Conservation (phyloP, 352 stramenopile species). For the Phytopythium ostracodes region DNA sequence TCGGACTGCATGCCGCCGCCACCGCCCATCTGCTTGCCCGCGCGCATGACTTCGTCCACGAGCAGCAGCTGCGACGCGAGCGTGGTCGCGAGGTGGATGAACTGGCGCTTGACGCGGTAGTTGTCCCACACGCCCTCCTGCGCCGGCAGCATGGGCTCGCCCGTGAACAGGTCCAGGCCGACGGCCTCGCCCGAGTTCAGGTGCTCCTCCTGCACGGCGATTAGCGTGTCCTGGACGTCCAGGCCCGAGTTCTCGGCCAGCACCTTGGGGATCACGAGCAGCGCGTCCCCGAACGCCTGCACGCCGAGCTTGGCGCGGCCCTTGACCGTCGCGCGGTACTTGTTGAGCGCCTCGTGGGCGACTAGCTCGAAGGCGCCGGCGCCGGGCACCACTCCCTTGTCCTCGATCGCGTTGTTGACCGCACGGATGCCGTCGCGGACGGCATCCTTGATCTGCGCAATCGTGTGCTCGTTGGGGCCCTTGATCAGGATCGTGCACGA, state of each 20-base stretch:
- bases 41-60: slow-evolving; percentile 99
- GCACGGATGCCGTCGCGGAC: slow-evolving; percentile 97
- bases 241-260: slow-evolving; percentile 89
- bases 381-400: slow-evolving; percentile 94
- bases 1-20: slow-evolving; percentile 51
- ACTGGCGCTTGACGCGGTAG: slow-evolving; percentile 98
- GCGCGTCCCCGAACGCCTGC: slow-evolving; percentile 95
- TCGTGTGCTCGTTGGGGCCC: slow-evolving; percentile 97
- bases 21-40: slow-evolving; percentile 96
- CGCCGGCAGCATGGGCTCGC: slow-evolving; percentile 95
- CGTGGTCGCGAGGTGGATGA: slow-evolving; percentile 97
- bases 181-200: slow-evolving; percentile 88
- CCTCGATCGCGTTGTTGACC: slow-evolving; percentile 98
- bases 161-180: slow-evolving; percentile 95
- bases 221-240: slow-evolving; percentile 93
- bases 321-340: slow-evolving; percentile 87
- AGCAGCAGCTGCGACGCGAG: slow-evolving; percentile 98
- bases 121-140: slow-evolving; percentile 98
- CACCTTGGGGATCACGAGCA: slow-evolving; percentile 98
- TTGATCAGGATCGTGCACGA: slow-evolving; percentile 99
- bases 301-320: slow-evolving; percentile 97
- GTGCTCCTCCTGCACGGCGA: slow-evolving; percentile 96
- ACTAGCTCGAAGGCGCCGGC: slow-evolving; percentile 97
- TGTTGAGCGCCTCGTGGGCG: slow-evolving; percentile 85
- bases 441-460: slow-evolving; percentile 99